Base-by-base conservation (phyloP, 352 stramenopile species). In the Phytophthora palmivora region DNA sequence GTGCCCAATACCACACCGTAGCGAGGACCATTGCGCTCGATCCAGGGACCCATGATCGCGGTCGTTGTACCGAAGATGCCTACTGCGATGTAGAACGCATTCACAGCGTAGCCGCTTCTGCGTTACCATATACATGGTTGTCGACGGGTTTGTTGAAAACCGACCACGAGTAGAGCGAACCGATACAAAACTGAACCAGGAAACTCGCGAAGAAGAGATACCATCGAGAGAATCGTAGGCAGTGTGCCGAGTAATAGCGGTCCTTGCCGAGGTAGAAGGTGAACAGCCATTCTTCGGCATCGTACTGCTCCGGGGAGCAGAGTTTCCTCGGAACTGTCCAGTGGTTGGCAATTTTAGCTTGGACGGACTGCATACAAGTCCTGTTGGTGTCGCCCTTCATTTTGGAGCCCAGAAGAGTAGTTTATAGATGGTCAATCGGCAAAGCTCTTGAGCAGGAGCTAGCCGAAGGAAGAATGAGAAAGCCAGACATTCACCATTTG, bases 31-130 rank as follows among this genome's bases (percentile, higher is more conserved):
- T 87, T 62, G 28, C 79, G 77, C 43, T 91, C 82, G 32, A 89
- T 82, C 82, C 82, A 91, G 15, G 78, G 81, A n/a, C 82, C 82
- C 72, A 89, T 84, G 38, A 88, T 85, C 14, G 82, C 81, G 1
- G 78, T 86, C 24, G 82, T 82, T 0, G 74, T 79, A 37, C 82
- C 82, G 36, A 91, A 84, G 16, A 82, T 53, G 18, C 81, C 79
- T 8, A 87, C 79, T 3, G 80, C 78, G n/a, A 69, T 87, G 73
- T 89, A 91, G 60, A 91, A 91, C 7, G 79, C 69, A 42, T 88
- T 88, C 14, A 91, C 82, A 2, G 82, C 79, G 26, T 74, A 66
- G 15, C 68, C 78, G 78, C 73, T 44, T 67, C 79, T 2, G 45
- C 33, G 44, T 89, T 54, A 19, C 76, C 45, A 61, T 64, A 88